phyloP scores from a whole-genome alignment of 208 protist genomes.

The Acanthamoeba lenticulata region DNA sequence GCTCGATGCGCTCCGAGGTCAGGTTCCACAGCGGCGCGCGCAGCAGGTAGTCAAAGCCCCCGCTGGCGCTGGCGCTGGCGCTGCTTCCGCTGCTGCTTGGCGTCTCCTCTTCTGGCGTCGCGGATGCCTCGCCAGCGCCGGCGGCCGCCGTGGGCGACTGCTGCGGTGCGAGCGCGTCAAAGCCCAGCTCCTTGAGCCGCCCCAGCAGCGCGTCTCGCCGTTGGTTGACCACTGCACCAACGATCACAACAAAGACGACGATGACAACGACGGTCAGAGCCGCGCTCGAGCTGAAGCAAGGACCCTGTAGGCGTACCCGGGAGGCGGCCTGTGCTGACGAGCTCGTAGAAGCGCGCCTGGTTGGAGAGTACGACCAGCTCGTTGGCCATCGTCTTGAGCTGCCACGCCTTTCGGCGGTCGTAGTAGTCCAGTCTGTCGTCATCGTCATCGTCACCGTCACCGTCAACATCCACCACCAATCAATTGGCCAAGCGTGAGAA shows the following conservation, averaged over 20 bases:
- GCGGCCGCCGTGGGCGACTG: constrained; percentile 84
- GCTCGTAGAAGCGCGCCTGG: constrained; percentile 11
- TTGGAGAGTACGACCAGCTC: constrained; percentile 55
- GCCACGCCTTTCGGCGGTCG: constrained; percentile 82
- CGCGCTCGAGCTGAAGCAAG: background rate
- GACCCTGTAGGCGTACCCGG: background rate
- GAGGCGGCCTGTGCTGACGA: background rate
- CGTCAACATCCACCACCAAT: constrained; percentile 87
- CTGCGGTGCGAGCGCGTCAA: background rate
- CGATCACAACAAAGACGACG: background rate
- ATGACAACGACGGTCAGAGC: background rate
- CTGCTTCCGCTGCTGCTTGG: constrained; percentile 69
- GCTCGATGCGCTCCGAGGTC: constrained; percentile 92
- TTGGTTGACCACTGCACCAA: background rate
- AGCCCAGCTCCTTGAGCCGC: background rate
- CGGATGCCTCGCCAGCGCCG: constrained; percentile 55
- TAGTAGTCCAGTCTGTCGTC: constrained; percentile 77
- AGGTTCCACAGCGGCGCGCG: constrained; percentile 97
- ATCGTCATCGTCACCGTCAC: background rate
- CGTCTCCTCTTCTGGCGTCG: background rate
- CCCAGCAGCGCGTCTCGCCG: background rate
- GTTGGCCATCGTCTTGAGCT: constrained; percentile 78
- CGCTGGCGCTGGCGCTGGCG: background rate
- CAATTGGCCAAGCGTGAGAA: constrained; percentile 95
- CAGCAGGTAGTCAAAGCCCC: constrained; percentile 98